Conservation (phyloP, 192 early-diverging fungal genomes). For the Coemansia sp. region DNA sequence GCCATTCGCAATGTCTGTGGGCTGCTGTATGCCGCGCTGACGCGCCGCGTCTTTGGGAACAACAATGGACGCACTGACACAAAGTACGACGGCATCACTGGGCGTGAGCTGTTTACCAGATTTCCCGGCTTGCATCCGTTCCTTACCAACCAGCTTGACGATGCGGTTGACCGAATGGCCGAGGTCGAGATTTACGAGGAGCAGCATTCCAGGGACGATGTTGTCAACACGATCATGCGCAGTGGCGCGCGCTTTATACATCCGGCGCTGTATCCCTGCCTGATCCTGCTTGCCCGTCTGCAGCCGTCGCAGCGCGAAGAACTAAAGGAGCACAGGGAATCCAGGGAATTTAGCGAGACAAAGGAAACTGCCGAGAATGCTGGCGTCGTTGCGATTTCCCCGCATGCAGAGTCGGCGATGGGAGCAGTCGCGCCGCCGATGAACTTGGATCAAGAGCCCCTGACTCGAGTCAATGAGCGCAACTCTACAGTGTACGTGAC, state of each 20-base stretch:
- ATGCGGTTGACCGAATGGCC: constrained; percentile 62
- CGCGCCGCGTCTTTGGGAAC: constrained; percentile 82
- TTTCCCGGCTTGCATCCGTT: constrained; percentile 79
- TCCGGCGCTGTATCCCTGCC: constrained; percentile 86
- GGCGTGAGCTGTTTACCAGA: constrained; percentile 87
- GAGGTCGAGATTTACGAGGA: constrained; percentile 29
- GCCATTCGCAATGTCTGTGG: constrained; percentile 93
- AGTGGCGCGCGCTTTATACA: constrained; percentile 63
- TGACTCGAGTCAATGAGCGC: constrained; percentile 52
- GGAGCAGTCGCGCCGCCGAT: constrained; percentile 49
- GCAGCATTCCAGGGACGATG: constrained; percentile 5
- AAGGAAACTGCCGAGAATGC: constrained; percentile 5
- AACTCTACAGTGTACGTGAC: constrained; percentile 54
- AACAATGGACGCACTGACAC: constrained; percentile 76
- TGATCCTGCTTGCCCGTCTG: constrained; percentile 81
- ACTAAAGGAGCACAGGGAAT: not conserved
- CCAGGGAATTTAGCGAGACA: not conserved
- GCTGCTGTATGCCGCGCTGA: constrained; percentile 85
- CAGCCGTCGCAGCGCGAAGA: constrained; percentile 64
- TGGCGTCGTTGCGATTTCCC: constrained; percentile 25
- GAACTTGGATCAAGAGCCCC: constrained; percentile 43
- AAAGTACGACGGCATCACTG: constrained; percentile 74
- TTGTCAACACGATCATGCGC: constrained; percentile 20
- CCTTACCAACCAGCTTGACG: constrained; percentile 70
- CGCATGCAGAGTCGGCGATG: constrained; percentile 35